Base-by-base conservation (phyloP, 2,329 filamentous ascomycete genomes). In the Neofusicoccum cordaticola region DNA sequence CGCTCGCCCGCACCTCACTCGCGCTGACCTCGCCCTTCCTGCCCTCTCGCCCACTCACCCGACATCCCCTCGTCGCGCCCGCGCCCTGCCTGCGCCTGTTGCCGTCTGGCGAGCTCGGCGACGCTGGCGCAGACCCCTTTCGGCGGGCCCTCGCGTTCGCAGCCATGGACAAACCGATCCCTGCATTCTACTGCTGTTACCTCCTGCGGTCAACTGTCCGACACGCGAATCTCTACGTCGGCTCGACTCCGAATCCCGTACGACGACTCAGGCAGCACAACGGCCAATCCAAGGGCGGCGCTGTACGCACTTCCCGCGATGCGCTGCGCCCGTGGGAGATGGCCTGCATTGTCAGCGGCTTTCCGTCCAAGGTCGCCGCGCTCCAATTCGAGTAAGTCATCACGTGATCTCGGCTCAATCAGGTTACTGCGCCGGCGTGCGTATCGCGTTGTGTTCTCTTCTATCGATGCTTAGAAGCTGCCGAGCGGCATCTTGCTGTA, bases 141-240 rank as follows among this genome's bases (percentile, higher is more conserved):
- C 17, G n/a, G 9, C 11, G 51, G 12, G 8, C 13, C 15, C n/a
- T 19, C 22, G 12, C 22, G 13, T 22, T 50, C 39, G 53, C 60
- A 35, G 48, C 41, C 53, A 67, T 74, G 73, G 69, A 88, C 83
- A 80, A 79, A 68, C 81, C 84, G 0, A 92, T 98, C 22, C 94
- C 94, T 9, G 89, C 93, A 1, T 89, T 97, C 68, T 98, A 98
- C 74, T 92, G 91, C 69, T 96, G 95, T 74, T 98, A 99, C 75
- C 85, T 98, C 15, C 85, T 98, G 41, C 90, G 93, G 19, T 97
- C 94, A 0, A 93, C 89, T 0, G 84, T 93, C 9, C 85, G 86
- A 51, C 88, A 87, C 73, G 15, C 19, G 3, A 83, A 85, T 34
- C 87, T 85, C 51, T 99, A 99, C 77, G 90, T 98, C 63, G 95